phyloP scores from a whole-genome alignment of 495 filamentous ascomycete species.

The Hyaloscypha finlandica region DNA sequence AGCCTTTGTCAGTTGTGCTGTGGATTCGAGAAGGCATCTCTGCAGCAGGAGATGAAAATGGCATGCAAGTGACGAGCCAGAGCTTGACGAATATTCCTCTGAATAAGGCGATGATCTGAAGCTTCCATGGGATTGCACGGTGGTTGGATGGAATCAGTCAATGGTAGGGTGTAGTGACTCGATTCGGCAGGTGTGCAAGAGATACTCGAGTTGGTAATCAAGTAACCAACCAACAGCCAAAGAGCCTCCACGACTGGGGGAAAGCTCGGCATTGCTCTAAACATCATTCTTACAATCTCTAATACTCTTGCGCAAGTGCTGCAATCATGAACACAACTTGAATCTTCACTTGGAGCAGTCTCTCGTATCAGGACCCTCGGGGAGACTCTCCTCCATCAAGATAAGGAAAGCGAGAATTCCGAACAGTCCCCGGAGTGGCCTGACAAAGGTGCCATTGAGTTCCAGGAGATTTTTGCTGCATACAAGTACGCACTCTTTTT shows the following conservation, averaged over 20 bases:
- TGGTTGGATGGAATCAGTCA: no score
- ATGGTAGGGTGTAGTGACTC: no score
- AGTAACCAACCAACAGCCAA: no score
- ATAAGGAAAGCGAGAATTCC: conserved; percentile 26
- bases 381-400: conserved; percentile 37
- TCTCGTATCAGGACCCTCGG: conserved; percentile 40
- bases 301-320: conserved; percentile 11
- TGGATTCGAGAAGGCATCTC: no score
- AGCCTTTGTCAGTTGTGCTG: no score
- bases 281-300: background rate
- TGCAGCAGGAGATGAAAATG: no score
- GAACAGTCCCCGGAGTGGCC: conserved; percentile 38
- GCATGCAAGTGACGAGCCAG: no score
- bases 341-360: conserved; percentile 43
- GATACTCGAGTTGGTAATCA: no score
- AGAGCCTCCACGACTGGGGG: background rate
- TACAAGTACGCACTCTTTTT: conserved; percentile 11
- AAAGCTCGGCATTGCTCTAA: conserved; percentile 18
- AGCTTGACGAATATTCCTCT: no score
- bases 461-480: conserved; percentile 44
- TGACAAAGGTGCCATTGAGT: conserved; percentile 41
- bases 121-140: no score
- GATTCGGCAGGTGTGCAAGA: no score
- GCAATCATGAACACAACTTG: conserved; percentile 21
- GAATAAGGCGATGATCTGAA: no score